Evolutionary conservation across 2,329 filamentous ascomycete species (phyloP), one percentile per base, ranked within the genome.

Genomic region (Fusarium lyarnte): DNA sequence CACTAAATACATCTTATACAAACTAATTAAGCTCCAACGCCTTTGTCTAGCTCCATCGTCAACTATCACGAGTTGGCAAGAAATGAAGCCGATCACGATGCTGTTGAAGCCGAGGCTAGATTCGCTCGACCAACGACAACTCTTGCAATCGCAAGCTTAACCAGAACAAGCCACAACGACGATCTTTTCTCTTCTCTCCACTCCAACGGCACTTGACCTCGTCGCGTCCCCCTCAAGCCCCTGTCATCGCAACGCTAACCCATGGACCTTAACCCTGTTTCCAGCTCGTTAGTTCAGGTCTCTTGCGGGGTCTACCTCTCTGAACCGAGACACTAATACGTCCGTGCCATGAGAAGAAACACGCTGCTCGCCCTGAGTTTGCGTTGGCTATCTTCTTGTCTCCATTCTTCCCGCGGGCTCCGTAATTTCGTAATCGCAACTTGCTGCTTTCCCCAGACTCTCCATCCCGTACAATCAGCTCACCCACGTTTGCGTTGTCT

Each of bases 141-240:
- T 29, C 36, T 33, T 49, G 21, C 27, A 27, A 33, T 70, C 67
- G 67, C 66, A 70, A 70, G 59, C 66, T 70, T 66, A 68, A 52
- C 67, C 60, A n/a, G 14, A 70, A 70, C 21, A 19, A 53, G 67
- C 41, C 38, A 47, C 33, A 16, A 57, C 14, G 58, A 39, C 17
- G 66, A 70, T 70, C 60, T 21, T 46, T 36, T n/a, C 46, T 23
- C 62, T 52, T 41, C 57, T 51, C 45, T 53, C 49, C 35, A 39
- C 35, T 38, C 2, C 25, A 31, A 45, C 65, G 49, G 58, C 31
- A 58, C 45, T 68, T 55, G 52, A 39, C 55, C 36, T 38, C n/a
- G 31, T 25, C 47, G 31, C n/a, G 17, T 16, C 25, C 39, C 27
- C 27, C 27, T 29, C 27, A 8, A 29, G 27, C 27, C 63, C 60